phyloP scores from a whole-genome alignment of 192 early-diverging fungal species.

The Chytriomyces sp. region DNA sequence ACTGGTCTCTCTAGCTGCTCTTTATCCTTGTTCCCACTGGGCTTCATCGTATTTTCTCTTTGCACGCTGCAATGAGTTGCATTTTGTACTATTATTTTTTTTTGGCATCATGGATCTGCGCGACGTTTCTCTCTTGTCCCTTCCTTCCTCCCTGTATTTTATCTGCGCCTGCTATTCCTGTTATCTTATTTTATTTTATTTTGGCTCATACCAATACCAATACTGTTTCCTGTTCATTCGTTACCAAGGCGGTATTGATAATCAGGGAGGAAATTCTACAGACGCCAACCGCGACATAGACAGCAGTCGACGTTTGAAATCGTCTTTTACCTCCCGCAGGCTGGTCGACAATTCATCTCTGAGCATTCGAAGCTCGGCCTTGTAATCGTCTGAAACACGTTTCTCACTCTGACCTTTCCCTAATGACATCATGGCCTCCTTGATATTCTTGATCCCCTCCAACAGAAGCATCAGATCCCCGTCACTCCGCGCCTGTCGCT shows the following conservation, averaged over 20 bases:
- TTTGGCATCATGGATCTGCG: neutral
- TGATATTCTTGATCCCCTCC: neutral
- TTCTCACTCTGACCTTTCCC: slow-evolving; percentile 9
- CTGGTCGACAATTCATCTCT: neutral
- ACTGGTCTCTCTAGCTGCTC: too few relatives aligned
- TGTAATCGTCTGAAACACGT: neutral
- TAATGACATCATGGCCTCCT: neutral
- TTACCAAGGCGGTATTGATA: too few relatives aligned
- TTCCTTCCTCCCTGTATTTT: too few relatives aligned
- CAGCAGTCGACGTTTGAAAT: neutral
- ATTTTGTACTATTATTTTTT: neutral
- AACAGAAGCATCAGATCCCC: neutral
- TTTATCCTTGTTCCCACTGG: too few relatives aligned
- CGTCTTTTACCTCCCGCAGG: neutral
- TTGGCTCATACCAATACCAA: neutral
- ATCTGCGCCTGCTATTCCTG: neutral
- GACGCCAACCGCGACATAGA: neutral
- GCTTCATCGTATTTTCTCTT: too few relatives aligned
- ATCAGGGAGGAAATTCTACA: too few relatives aligned
- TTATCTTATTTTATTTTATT: neutral
- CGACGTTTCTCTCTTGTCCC: neutral
- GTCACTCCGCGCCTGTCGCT: neutral
- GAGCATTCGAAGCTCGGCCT: neutral
- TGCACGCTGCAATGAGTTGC: neutral
- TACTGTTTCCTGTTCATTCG: too few relatives aligned